Conservation (phyloP, 768 basidiomycete genomes). For the Termitomyces sp. region DNA sequence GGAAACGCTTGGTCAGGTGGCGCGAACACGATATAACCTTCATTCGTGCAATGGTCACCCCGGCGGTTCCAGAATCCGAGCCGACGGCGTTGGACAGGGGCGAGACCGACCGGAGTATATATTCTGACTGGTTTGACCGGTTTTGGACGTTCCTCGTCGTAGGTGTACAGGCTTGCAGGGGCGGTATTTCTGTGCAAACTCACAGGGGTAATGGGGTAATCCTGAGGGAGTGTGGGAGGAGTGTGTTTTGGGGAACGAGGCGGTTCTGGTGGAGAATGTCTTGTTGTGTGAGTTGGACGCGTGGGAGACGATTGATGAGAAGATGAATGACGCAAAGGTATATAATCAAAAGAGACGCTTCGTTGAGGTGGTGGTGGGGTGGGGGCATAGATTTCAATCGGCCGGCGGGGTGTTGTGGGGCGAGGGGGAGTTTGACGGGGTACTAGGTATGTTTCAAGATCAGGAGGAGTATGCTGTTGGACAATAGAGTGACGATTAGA, state of each 20-base stretch:
- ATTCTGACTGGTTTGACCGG: conserved; percentile 7
- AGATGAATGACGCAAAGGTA: not conserved
- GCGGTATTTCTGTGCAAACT: not conserved
- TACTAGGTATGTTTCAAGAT: conserved; percentile 8
- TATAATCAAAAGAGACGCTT: not conserved
- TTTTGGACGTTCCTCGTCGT: conserved; percentile 11
- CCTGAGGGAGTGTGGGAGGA: not conserved
- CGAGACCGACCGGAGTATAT: conserved; percentile 18
- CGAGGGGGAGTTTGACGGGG: conserved; percentile 8
- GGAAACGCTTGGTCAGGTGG: conserved; percentile 54
- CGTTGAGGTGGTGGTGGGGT: not conserved
- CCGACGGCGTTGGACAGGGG: conserved; percentile 20
- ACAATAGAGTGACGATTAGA: conserved; percentile 11
- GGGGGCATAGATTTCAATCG: conserved; percentile 8
- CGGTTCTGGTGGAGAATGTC: not conserved
- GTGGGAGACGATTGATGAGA: conserved; percentile 6
- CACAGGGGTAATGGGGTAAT: not conserved
- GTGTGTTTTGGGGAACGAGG: conserved; percentile 2
- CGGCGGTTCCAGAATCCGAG: conserved; percentile 70
- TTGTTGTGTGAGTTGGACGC: not conserved
- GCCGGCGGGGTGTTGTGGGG: not conserved
- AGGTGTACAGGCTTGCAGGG: conserved; percentile 2
- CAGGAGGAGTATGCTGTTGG: conserved; percentile 17
- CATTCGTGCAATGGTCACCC: conserved; percentile 60
- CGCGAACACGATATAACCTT: conserved; percentile 60